Base-by-base conservation (phyloP, 2,329 filamentous ascomycete species). In the Fusarium longipes region DNA sequence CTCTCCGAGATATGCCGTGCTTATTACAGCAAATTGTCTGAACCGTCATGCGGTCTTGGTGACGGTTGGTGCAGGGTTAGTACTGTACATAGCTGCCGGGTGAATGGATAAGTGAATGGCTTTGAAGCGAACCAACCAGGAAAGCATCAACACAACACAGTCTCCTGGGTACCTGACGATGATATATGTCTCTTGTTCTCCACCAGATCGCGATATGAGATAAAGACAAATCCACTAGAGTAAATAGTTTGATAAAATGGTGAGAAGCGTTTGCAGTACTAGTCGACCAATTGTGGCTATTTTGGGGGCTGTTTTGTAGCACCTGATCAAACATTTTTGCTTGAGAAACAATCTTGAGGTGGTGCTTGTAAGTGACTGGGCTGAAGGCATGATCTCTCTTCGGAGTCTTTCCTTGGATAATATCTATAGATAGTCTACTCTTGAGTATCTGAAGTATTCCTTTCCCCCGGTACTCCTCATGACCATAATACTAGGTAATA, bases 51-150 rank as follows among this genome's bases (percentile, higher is more conserved):
- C 32, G 17, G 29, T 52, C 52, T 12, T 32, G 8, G 27, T 38
- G 20, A 40, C 33, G n/a, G 25, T 47, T 38, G 22, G 20, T 45
- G 24, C 29, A 45, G 52, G 49, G 35, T 11, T 22, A 40, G 39
- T 18, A 27, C 25, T 27, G n/a, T n/a, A 6, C 25, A 9, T 5
- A 45, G 22, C 17, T 62, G 12, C 43, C 65, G 65, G 65, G 45
- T 66, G 56, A 68, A 68, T 54, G 65, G 65, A 68, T 68, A 44
- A 54, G 50, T 35, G 25, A 45, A 42, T 14, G 11, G 29, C 38
- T 20, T 47, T 29, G 33, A 65, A 65, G 49, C 40, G 65, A 50
- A 47, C 58, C 64, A 64, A 67, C 59, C 60, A 63, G 51, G 20
- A 30, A 32, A 33, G 18, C 10, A 35, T 30, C 50, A 40, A 25